phyloP scores from a whole-genome alignment of 805 yeast genomes.

The Wickerhamomyces canadensis region DNA sequence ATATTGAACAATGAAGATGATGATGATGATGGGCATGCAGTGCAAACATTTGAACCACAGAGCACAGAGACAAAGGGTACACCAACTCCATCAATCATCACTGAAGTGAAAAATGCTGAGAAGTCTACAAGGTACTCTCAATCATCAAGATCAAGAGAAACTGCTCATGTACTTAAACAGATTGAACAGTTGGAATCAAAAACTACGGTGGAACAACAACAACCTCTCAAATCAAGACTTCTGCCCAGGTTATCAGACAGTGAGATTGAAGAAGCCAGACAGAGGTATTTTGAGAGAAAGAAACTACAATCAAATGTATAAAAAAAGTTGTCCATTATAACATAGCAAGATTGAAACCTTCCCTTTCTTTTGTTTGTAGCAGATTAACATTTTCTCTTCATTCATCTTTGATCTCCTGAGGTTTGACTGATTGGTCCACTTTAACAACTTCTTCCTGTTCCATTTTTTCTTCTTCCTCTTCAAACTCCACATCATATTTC shows the following conservation, averaged over 20 bases:
- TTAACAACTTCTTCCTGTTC: not conserved
- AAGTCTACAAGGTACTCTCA: too few relatives aligned
- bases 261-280: constrained; percentile 11
- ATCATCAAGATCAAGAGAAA: constrained; percentile 6
- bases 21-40: not conserved
- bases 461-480: constrained; percentile 2
- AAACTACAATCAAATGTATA: not conserved
- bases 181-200: constrained; percentile 3
- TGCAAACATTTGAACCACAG: not conserved
- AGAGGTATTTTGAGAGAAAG: constrained; percentile 13
- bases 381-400: too few relatives aligned
- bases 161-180: constrained; percentile 4
- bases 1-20: constrained; percentile 2
- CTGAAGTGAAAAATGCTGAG: too few relatives aligned
- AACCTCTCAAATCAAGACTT: constrained; percentile 8
- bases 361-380: too few relatives aligned
- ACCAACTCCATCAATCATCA: too few relatives aligned
- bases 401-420: too few relatives aligned
- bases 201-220: not conserved
- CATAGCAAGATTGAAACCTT: too few relatives aligned
- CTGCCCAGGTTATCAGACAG: constrained; percentile 14
- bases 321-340: too few relatives aligned
- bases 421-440: too few relatives aligned
- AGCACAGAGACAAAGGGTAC: too few relatives aligned
- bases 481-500: constrained; percentile 33